Base-by-base conservation (phyloP, 768 basidiomycete species). In the Leccinum longicurvipes region DNA sequence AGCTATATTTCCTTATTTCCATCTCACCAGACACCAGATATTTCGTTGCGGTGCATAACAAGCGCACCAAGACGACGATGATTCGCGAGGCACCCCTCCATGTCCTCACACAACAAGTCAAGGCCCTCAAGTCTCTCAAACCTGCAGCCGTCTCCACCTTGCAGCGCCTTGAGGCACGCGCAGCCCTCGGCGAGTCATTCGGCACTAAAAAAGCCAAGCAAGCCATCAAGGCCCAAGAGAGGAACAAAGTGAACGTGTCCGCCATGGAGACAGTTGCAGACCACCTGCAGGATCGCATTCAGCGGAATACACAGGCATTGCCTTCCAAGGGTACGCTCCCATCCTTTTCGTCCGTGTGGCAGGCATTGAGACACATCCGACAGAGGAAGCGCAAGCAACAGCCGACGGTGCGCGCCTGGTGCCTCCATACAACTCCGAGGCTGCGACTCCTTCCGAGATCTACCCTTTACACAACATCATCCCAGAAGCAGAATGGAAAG, bases 161-260 rank as follows among this genome's bases (percentile, higher is more conserved):
- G 48, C 62, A 77, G 47, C 80, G 85, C 56, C 73, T 80, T 39
- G 79, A 85, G 50, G 87, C 86, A 15, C 80, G 86, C 41, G 89
- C 82, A 53, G 78, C 82, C n/a, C 82, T 99, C 2, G 94, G 96
- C 29, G 87, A 93, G 69, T 83, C 89, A 1, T 99, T 99, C 60
- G 96, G 96, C 21, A 96, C 94, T 24, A 91, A 93, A 74, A 98
- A 97, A 69, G 92, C 93, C 45, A 89, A 92, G 70, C 82, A 84
- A 10, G 85, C 84, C 27, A 94, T 98, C 66, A 82, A 82, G 51
- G 89, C 93, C 4, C 82, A 81, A 51, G 93, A 95, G 72, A 82
- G 96, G 60, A 96, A 95, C 73, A 86, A 85, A 69, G 86, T 99
- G 34, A 93, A 97, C 73, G 84, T 90, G 19, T 76, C 79, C 55